A percentile compares a stretch with the other conserved stretches of the same genome.
Conservation (phyloP, 768 basidiomycete species). For the Leucogyrophana mollusca region DNA sequence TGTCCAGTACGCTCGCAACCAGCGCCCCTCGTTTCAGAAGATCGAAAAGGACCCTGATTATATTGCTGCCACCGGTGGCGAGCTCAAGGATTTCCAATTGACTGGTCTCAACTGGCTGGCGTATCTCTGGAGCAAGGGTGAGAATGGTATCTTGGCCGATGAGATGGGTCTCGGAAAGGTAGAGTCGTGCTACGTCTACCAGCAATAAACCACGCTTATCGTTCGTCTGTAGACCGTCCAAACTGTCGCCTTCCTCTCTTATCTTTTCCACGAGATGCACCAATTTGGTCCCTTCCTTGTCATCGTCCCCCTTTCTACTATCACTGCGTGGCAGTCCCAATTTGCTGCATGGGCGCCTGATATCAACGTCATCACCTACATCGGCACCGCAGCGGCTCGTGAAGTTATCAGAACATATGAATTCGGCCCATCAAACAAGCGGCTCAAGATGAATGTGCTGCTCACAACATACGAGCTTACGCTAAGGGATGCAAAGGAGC, state of each 20-base stretch:
- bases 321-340: slow-evolving; percentile 97
- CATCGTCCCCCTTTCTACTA: slow-evolving; percentile 96
- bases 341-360: slow-evolving; percentile 95
- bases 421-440: slow-evolving; percentile 86
- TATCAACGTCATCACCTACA: slow-evolving; percentile 95
- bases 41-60: slow-evolving; percentile 89
- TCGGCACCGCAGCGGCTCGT: slow-evolving; percentile 83
- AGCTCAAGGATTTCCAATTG: slow-evolving; percentile 96
- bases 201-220: slow-evolving; percentile 13
- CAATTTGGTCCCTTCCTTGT: slow-evolving; percentile 98
- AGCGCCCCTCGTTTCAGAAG: slow-evolving; percentile 78
- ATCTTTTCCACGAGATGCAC: slow-evolving; percentile 86
- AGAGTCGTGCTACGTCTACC: slow-evolving; percentile 1
- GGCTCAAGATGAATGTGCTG: slow-evolving; percentile 94
- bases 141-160: slow-evolving; percentile 97
- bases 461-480: slow-evolving; percentile 97
- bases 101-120: slow-evolving; percentile 99
- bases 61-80: slow-evolving; percentile 71
- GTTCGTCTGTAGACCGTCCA: slow-evolving; percentile 74
- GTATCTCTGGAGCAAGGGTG: slow-evolving; percentile 90
- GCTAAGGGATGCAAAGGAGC: slow-evolving; percentile 83
- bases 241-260: slow-evolving; percentile 92
- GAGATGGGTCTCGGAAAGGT: slow-evolving; percentile 99
- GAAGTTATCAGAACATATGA: slow-evolving; percentile 92
- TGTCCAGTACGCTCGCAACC: slow-evolving; percentile 56